Conservation (phyloP, 495 filamentous ascomycete genomes). For the Bryoglossum gracile region DNA sequence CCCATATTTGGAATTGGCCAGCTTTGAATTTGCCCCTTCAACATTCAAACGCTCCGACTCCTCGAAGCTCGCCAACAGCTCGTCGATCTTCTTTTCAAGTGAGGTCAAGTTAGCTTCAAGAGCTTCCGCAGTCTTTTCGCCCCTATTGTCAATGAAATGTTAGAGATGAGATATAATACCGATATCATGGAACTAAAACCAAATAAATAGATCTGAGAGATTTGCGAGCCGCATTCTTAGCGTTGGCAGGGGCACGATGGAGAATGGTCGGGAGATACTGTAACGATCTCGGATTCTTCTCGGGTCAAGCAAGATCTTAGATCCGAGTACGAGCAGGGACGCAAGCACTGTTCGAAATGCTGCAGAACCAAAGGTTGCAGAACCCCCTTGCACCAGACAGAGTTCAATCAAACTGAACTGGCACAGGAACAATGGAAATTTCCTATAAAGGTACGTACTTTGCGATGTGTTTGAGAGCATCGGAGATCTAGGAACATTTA, state of each 20-base stretch:
- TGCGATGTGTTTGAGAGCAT: constrained; percentile 10
- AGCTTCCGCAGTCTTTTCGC: constrained; percentile 45
- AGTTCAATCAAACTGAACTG: no score
- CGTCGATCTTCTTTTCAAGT: constrained; percentile 48
- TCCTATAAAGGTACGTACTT: constrained; percentile 8
- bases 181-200: no score
- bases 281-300: no score
- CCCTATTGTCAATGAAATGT: constrained; percentile 30
- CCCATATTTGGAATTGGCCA: neutral
- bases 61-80: constrained; percentile 39
- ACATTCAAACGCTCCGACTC: constrained; percentile 15
- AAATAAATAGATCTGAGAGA: neutral
- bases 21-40: constrained; percentile 7
- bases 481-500: constrained; percentile 15
- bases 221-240: neutral
- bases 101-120: constrained; percentile 46
- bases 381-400: no score
- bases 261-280: no score
- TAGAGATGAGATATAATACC: neutral
- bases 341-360: no score
- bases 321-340: no score
- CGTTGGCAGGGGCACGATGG: no score
- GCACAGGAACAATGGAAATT: no score
- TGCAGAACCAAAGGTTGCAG: no score
- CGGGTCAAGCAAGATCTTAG: no score